phyloP scores from a whole-genome alignment of 2,329 filamentous ascomycete genomes.

The Arthrobotrys iridis region DNA sequence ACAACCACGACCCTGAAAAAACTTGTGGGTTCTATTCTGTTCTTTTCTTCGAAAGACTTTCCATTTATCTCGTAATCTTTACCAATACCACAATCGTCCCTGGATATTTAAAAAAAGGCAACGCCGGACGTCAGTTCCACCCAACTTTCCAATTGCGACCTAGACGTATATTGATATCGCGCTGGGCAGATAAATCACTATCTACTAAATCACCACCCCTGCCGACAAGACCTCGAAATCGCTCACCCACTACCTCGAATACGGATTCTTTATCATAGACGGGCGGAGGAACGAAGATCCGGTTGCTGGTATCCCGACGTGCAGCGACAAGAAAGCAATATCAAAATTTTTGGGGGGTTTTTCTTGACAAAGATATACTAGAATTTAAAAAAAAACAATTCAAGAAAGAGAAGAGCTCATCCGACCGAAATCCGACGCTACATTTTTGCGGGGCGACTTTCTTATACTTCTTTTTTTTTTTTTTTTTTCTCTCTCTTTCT shows the following conservation, averaged over 20 bases:
- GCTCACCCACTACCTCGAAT: constrained; percentile 17
- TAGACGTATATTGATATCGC: not conserved
- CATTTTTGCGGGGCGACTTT: not conserved
- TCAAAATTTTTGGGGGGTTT: not conserved
- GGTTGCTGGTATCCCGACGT: not conserved
- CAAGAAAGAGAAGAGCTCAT: not conserved
- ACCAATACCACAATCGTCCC: not conserved
- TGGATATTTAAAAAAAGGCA: not conserved
- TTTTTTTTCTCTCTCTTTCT: too few relatives aligned
- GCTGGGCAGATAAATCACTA: constrained; percentile 6
- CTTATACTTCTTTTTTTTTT: too few relatives aligned
- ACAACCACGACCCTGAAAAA: not conserved
- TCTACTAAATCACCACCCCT: constrained; percentile 43
- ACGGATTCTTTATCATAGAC: too few relatives aligned
- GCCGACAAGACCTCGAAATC: constrained; percentile 27
- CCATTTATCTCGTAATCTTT: not conserved
- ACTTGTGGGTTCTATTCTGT: not conserved
- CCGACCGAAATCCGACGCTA: not conserved
- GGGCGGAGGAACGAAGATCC: constrained; percentile 16
- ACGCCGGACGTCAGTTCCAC: not conserved
- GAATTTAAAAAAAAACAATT: not conserved
- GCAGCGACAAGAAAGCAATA: not conserved
- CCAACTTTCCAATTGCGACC: not conserved
- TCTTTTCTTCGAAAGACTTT: not conserved
- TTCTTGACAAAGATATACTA: not conserved